Evolutionary conservation across 2,329 filamentous ascomycete genomes (phyloP).

Genomic region (Paecilomyces dactylethromorphus): DNA sequence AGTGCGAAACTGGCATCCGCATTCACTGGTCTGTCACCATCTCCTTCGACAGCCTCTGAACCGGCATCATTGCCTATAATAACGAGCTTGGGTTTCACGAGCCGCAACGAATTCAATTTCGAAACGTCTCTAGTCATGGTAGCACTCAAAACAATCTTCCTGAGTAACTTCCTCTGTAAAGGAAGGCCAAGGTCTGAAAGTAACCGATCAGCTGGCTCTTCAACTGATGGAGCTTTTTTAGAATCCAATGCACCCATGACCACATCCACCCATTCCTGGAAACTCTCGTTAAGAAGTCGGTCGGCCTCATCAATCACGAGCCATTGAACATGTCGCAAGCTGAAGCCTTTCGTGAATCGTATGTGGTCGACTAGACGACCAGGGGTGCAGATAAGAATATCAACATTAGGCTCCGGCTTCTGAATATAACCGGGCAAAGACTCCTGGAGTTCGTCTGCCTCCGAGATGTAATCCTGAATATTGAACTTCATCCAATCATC

Average conservation of each 20-base stretch:
- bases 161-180: slow-evolving; percentile 43
- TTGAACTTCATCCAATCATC: slow-evolving; percentile 44
- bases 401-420: slow-evolving; percentile 65
- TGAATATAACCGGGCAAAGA: slow-evolving; percentile 56
- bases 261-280: slow-evolving; percentile 79
- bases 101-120: slow-evolving; percentile 65
- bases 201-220: slow-evolving; percentile 33
- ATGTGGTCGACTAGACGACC: slow-evolving; percentile 89
- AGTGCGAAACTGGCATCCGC: slow-evolving; percentile 47
- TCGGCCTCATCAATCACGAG: slow-evolving; percentile 91
- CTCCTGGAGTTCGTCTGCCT: slow-evolving; percentile 31
- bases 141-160: slow-evolving; percentile 82
- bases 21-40: slow-evolving; percentile 7
- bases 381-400: slow-evolving; percentile 85
- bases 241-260: slow-evolving; percentile 56
- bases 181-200: slow-evolving; percentile 30
- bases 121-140: slow-evolving; percentile 86
- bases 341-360: slow-evolving; percentile 74
- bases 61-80: slow-evolving; percentile 56
- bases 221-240: slow-evolving; percentile 44
- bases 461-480: slow-evolving; percentile 38
- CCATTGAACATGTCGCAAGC: slow-evolving; percentile 72
- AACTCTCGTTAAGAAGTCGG: slow-evolving; percentile 82
- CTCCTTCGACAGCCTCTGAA: slow-evolving; percentile 11
- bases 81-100: slow-evolving; percentile 69